A percentile compares a stretch with the other conserved stretches of the same genome.
These are phyloP conservation scores for Aureobasidium pullulans DNA, from an alignment of 2,329 filamentous ascomycete species.

Conservation along the genomic window DNA sequence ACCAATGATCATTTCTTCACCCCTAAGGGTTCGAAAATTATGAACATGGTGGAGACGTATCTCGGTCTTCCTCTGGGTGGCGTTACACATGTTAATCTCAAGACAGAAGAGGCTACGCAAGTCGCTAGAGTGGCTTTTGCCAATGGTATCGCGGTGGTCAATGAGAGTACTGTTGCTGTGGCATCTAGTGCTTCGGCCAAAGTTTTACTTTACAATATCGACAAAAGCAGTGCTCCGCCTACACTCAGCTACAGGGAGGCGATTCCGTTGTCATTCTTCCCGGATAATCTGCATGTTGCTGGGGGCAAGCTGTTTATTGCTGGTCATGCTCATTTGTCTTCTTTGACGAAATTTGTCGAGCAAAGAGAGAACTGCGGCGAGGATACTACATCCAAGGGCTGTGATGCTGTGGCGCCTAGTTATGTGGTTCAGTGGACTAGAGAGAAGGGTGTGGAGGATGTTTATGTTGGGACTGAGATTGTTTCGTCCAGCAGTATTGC, in stretches of 20 bases:
- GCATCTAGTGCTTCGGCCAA: constrained; percentile 28
- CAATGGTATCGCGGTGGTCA: constrained; percentile 34
- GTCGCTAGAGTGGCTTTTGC: constrained; percentile 33
- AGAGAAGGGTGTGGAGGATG: constrained; percentile 25
- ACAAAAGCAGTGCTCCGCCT: neutral
- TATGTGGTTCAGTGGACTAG: constrained; percentile 36
- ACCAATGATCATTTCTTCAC: constrained; percentile 38
- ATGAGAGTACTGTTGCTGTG: constrained; percentile 31
- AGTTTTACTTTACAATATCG: constrained; percentile 30
- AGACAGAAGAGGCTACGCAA: constrained; percentile 5
- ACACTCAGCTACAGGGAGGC: constrained; percentile 12
- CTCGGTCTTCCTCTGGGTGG: constrained; percentile 29
- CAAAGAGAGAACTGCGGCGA: constrained; percentile 16
- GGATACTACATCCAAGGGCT: constrained; percentile 17
- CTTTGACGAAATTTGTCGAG: constrained; percentile 21
- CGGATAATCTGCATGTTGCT: constrained; percentile 36
- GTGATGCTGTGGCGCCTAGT: constrained; percentile 21
- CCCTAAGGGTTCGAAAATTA: constrained; percentile 20
- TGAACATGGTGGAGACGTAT: constrained; percentile 34
- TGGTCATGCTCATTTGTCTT: constrained; percentile 33
- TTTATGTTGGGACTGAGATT: constrained; percentile 32
- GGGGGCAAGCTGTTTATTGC: constrained; percentile 32
- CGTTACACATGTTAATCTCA: constrained; percentile 28
- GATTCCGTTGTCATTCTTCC: constrained; percentile 24
- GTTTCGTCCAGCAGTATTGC: constrained; percentile 31